A percentile compares a stretch with the other conserved stretches of the same genome.
Conservation (phyloP, 2,329 filamentous ascomycete species). For the Fusarium sp. region DNA sequence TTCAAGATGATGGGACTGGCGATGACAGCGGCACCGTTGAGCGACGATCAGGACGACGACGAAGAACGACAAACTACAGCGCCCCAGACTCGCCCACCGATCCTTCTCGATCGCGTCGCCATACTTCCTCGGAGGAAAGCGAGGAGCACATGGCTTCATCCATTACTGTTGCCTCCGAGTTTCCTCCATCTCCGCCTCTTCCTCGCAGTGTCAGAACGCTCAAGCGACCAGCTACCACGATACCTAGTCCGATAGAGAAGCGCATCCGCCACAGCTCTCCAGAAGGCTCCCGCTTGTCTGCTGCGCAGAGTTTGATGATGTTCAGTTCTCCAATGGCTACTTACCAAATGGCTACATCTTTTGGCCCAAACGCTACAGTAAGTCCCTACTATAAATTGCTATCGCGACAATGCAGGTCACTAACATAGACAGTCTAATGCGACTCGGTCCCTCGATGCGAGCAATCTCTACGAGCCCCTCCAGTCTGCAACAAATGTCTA, state of each 20-base stretch:
- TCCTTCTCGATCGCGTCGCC: slow-evolving; percentile 28
- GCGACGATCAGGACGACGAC: slow-evolving; percentile 36
- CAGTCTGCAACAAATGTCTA: slow-evolving; percentile 38
- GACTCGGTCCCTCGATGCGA: slow-evolving; percentile 35
- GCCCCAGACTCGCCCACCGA: slow-evolving; percentile 34
- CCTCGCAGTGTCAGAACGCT: slow-evolving; percentile 39
- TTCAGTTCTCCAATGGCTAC: slow-evolving; percentile 46
- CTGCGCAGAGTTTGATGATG: slow-evolving; percentile 45
- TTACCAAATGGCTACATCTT: slow-evolving; percentile 45
- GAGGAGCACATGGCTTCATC: slow-evolving; percentile 43
- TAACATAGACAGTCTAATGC: slow-evolving; percentile 26
- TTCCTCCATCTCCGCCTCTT: slow-evolving; percentile 40
- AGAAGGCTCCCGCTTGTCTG: slow-evolving; percentile 44
- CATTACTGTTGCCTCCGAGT: slow-evolving; percentile 44
- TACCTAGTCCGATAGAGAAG: slow-evolving; percentile 39
- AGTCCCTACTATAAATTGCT: not conserved
- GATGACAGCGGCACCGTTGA: slow-evolving; percentile 35
- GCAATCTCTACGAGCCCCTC: slow-evolving; percentile 38
- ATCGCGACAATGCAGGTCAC: not conserved
- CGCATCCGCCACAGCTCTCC: slow-evolving; percentile 42
- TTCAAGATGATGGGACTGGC: slow-evolving; percentile 27
- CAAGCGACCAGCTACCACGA: slow-evolving; percentile 34
- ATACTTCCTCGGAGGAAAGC: slow-evolving; percentile 39
- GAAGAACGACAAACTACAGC: slow-evolving; percentile 37
- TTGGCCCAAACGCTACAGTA: slow-evolving; percentile 29